Conservation (phyloP, 768 basidiomycete species). For the Pleurotus giganteus region DNA sequence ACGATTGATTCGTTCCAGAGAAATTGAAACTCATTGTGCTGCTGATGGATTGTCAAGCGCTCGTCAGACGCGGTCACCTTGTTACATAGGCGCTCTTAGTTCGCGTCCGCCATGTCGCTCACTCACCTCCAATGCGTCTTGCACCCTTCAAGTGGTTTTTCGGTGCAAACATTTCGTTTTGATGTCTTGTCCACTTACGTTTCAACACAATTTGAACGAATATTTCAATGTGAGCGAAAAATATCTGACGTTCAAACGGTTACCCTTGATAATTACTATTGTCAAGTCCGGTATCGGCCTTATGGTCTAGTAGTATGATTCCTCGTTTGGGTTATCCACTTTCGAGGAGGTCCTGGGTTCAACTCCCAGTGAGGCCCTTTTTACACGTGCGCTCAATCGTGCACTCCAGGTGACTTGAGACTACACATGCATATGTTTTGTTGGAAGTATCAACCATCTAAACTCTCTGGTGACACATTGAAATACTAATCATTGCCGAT, state of each 20-base stretch:
- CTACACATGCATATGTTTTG: background rate
- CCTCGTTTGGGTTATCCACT: constrained; percentile 8
- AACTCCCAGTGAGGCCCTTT: constrained; percentile 11
- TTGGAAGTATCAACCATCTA: constrained; percentile 10
- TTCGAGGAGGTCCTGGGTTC: constrained; percentile 11
- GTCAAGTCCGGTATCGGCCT: background rate
- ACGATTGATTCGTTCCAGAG: background rate
- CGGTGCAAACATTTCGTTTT: too few relatives aligned
- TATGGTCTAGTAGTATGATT: constrained; percentile 12
- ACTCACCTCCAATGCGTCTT: too few relatives aligned
- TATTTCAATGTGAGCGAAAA: too few relatives aligned
- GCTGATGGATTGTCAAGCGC: background rate
- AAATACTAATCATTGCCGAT: too few relatives aligned
- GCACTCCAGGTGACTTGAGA: background rate
- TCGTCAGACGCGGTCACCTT: background rate
- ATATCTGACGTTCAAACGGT: too few relatives aligned
- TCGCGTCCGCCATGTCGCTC: too few relatives aligned
- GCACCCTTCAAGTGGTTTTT: too few relatives aligned
- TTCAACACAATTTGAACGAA: too few relatives aligned
- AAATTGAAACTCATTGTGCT: background rate
- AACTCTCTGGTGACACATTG: too few relatives aligned
- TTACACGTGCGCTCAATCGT: background rate
- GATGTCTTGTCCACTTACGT: too few relatives aligned
- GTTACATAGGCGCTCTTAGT: too few relatives aligned
- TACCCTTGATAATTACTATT: background rate